Evolutionary conservation across 192 early-diverging fungal genomes (phyloP).

Genomic region (Gryganskiella cystojenkinii): DNA sequence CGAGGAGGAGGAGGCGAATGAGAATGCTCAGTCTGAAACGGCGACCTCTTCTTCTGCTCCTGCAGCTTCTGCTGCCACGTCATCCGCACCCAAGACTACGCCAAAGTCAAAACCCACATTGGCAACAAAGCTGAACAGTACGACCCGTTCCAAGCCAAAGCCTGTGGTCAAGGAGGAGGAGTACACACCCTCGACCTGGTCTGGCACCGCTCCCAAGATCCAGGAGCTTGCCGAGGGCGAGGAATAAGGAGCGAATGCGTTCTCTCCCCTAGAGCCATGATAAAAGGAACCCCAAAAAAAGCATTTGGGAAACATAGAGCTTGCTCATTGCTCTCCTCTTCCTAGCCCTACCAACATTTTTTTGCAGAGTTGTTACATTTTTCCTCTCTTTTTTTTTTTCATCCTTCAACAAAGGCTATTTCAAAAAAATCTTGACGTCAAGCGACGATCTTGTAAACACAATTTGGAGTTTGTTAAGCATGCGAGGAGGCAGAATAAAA

Average conservation of each 20-base stretch:
- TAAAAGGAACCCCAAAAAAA: no score
- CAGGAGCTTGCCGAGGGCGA: conserved; percentile 47
- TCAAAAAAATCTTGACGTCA: no score
- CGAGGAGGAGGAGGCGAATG: conserved; percentile 31
- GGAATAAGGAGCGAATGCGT: no score
- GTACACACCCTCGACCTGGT: conserved; percentile 39
- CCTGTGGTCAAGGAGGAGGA: conserved; percentile 15
- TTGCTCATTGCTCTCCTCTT: no score
- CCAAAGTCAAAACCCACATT: conserved; percentile 40
- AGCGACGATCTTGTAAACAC: no score
- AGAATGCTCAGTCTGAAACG: neutral
- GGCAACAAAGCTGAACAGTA: conserved; percentile 17
- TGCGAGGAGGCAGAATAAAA: no score
- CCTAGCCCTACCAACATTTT: no score
- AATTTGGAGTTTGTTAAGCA: no score
- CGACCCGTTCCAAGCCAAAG: conserved; percentile 14
- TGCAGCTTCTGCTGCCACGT: neutral
- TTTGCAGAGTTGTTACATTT: no score
- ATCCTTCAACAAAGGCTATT: neutral
- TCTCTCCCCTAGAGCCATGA: no score
- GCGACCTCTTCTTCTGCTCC: neutral
- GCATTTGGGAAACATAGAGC: no score
- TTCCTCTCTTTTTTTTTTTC: neutral
- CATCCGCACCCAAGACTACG: conserved; percentile 9
- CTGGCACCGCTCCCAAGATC: conserved; percentile 48